A percentile compares a stretch with the other conserved stretches of the same genome.
These are phyloP conservation scores for Coriaria nepalensis DNA, from an alignment of 306 rosid species.

Conservation along the genomic window DNA sequence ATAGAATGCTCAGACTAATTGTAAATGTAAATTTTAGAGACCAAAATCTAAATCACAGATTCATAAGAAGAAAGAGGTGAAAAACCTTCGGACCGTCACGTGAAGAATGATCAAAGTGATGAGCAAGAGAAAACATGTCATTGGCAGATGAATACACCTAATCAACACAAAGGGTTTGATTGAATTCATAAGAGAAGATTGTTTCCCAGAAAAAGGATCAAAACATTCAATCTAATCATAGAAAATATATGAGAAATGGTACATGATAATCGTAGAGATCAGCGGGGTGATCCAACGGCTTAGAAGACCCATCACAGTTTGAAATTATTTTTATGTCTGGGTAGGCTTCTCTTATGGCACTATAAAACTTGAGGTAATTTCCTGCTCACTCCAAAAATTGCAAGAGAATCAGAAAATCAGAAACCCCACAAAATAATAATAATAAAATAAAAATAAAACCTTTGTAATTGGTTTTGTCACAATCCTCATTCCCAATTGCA, in stretches of 20 bases:
- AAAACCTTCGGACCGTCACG: constrained; percentile 50
- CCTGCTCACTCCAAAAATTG: constrained; percentile 29
- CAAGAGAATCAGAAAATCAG: neutral
- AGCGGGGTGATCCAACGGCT: constrained; percentile 69
- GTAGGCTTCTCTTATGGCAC: constrained; percentile 52
- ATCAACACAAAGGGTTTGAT: constrained; percentile 12
- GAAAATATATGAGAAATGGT: constrained; percentile 12
- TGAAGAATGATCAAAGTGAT: constrained; percentile 33
- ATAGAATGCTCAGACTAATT: constrained; percentile 9
- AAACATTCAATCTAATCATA: neutral
- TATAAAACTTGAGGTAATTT: constrained; percentile 52
- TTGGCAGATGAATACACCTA: constrained; percentile 65
- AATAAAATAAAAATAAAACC: constrained; percentile 26
- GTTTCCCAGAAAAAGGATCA: neutral
- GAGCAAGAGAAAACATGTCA: constrained; percentile 52
- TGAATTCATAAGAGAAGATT: neutral
- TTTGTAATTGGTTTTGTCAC: constrained; percentile 38
- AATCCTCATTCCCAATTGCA: constrained; percentile 79
- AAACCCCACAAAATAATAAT: neutral
- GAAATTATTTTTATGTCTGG: constrained; percentile 82
- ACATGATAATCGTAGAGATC: constrained; percentile 89
- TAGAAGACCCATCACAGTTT: constrained; percentile 73
- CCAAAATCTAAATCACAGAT: constrained; percentile 7
- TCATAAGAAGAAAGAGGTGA: neutral
- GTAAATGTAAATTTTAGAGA: neutral